Conservation (phyloP, 345 rosid genomes). For the Odontarrhena argentea region DNA sequence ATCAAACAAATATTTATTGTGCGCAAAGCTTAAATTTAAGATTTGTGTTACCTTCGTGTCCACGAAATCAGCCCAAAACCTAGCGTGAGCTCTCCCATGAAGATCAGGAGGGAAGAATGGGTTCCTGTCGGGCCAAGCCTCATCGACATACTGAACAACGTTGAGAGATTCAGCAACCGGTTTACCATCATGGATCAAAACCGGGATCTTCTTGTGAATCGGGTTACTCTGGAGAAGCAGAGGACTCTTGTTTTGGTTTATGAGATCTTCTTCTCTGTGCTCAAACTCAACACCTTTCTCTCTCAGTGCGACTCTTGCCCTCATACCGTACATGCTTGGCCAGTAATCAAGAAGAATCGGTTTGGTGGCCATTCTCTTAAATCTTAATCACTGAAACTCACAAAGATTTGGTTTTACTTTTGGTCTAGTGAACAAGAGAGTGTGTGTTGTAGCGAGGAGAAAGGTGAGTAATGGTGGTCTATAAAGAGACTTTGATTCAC, state of each 20-base stretch:
- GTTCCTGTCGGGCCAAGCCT: constrained; percentile 38
- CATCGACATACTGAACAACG: constrained; percentile 30
- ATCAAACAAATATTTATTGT: too few relatives aligned
- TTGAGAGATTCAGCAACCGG: constrained; percentile 30
- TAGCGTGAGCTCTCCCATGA: constrained; percentile 33
- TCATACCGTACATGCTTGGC: constrained; percentile 41
- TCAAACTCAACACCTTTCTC: constrained; percentile 37
- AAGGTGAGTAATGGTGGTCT: constrained; percentile 1
- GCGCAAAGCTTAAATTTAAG: too few relatives aligned
- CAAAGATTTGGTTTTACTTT: not conserved
- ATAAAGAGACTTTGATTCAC: not conserved
- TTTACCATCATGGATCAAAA: constrained; percentile 36
- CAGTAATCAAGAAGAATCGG: constrained; percentile 37
- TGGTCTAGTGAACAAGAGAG: not conserved
- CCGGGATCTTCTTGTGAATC: constrained; percentile 37
- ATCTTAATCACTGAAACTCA: not conserved
- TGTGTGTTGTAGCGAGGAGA: not conserved
- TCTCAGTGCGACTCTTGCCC: constrained; percentile 35
- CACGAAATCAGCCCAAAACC: constrained; percentile 36
- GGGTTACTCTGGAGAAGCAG: constrained; percentile 39
- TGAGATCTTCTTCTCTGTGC: constrained; percentile 30
- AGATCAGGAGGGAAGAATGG: constrained; percentile 40
- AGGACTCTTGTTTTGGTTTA: constrained; percentile 22
- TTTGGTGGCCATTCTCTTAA: constrained; percentile 20
- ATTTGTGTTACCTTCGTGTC: constrained; percentile 31